Percentiles rank a stretch among this genome's conserved stretches.
Evolutionary conservation across 495 filamentous ascomycete species (phyloP).

Genomic region (Aspergillus haitiensis): DNA sequence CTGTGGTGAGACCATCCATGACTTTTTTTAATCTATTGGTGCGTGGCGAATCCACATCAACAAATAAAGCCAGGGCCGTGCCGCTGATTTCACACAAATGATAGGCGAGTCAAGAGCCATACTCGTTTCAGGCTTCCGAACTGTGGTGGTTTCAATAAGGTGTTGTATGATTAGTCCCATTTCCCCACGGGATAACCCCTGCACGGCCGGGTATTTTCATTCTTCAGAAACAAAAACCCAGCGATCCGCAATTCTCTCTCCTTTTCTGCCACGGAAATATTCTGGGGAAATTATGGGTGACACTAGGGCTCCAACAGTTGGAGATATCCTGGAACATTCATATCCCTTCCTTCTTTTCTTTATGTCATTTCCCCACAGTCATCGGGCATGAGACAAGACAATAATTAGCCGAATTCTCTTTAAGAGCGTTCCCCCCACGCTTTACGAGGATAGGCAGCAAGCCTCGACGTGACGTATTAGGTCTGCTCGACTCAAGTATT

Average conservation of each 20-base stretch:
- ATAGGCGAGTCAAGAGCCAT: not conserved
- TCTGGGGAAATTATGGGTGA: not conserved
- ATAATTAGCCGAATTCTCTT: not conserved
- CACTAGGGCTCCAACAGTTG: not conserved
- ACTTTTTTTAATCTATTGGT: not conserved
- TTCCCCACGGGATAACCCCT: constrained; percentile 3
- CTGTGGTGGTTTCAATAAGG: not conserved
- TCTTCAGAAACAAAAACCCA: not conserved
- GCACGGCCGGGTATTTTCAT: not conserved
- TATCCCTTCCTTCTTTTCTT: too few relatives aligned
- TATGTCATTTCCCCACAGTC: not conserved
- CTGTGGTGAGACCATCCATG: not conserved
- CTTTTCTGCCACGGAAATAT: not conserved
- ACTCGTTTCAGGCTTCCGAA: not conserved
- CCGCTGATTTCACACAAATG: not conserved
- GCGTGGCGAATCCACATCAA: not conserved
- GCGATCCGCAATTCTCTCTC: not conserved
- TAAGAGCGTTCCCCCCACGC: not conserved
- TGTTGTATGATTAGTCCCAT: not conserved
- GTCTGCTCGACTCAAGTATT: not conserved
- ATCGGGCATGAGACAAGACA: not conserved
- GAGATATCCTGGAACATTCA: not conserved
- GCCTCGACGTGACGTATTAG: not conserved
- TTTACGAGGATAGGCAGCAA: not conserved
- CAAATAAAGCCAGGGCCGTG: not conserved